Evolutionary conservation across 768 basidiomycete species (phyloP).

Genomic region (Holtermanniella nyarrowii): DNA sequence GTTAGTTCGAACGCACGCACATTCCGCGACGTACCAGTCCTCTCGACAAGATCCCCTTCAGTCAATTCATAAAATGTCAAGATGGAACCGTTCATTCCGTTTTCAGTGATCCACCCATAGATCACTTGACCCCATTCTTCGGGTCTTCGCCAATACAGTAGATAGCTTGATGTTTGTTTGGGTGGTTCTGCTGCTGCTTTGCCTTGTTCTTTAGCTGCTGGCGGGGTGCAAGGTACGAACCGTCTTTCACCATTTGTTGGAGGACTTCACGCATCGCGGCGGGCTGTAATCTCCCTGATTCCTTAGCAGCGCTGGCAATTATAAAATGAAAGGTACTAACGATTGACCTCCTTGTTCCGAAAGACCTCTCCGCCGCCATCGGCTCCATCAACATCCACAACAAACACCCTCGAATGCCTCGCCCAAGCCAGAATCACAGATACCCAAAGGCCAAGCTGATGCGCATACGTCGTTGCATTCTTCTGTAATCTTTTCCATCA

Average conservation of each 20-base stretch:
- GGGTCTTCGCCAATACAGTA: slow-evolving; percentile 43
- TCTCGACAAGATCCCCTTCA: slow-evolving; percentile 40
- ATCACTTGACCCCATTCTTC: slow-evolving; percentile 43
- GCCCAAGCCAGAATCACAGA: slow-evolving; percentile 39
- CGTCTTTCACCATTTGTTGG: slow-evolving; percentile 32
- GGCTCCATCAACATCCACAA: slow-evolving; percentile 25
- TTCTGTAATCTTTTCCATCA: slow-evolving; percentile 38
- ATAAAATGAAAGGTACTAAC: slow-evolving; percentile 22
- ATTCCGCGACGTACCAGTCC: slow-evolving; percentile 21
- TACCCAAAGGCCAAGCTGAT: slow-evolving; percentile 42
- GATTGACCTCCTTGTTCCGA: slow-evolving; percentile 32
- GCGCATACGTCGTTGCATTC: slow-evolving; percentile 39
- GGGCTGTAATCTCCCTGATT: slow-evolving; percentile 26
- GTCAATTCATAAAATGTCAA: slow-evolving; percentile 45
- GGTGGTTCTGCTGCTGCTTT: slow-evolving; percentile 31
- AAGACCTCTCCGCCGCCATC: slow-evolving; percentile 33
- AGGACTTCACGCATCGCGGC: slow-evolving; percentile 22
- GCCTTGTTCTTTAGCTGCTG: slow-evolving; percentile 9
- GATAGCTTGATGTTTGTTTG: slow-evolving; percentile 31
- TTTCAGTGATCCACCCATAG: slow-evolving; percentile 43
- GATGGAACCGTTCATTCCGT: slow-evolving; percentile 41
- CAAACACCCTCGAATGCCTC: slow-evolving; percentile 32
- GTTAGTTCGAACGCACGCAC: background rate
- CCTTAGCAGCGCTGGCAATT: background rate
- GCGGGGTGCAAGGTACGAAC: slow-evolving; percentile 11